phyloP scores from a whole-genome alignment of 148 eudicot species.

The Rhododendron griersonianum region DNA sequence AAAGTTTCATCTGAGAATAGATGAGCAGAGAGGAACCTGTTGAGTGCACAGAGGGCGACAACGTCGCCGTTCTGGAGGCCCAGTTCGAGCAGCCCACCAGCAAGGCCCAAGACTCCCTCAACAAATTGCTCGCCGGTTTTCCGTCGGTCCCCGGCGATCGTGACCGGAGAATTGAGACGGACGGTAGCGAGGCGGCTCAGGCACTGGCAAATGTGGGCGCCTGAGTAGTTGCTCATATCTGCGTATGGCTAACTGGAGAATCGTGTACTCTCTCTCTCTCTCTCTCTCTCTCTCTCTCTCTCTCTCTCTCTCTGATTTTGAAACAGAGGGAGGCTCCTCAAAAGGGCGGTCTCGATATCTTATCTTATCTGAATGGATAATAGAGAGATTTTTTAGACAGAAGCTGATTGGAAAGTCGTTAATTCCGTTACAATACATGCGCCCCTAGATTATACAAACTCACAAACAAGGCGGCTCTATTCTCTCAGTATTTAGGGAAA shows the following conservation, averaged over 20 bases:
- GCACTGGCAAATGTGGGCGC: constrained; percentile 76
- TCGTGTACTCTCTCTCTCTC: background rate
- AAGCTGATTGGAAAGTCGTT: background rate
- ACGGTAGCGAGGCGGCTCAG: constrained; percentile 48
- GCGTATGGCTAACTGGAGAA: background rate
- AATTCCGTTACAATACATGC: background rate
- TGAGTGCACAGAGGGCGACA: constrained; percentile 69
- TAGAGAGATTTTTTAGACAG: background rate
- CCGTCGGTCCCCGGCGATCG: constrained; percentile 26
- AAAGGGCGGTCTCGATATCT: background rate
- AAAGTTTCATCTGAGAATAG: background rate
- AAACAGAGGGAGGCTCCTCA: background rate
- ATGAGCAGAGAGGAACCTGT: constrained; percentile 39
- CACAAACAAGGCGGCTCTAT: background rate
- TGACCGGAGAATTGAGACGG: constrained; percentile 45
- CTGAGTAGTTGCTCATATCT: constrained; percentile 21
- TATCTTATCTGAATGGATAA: background rate
- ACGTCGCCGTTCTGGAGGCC: constrained; percentile 51
- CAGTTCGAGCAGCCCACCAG: constrained; percentile 39
- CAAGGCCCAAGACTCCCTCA: constrained; percentile 38
- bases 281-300: background rate
- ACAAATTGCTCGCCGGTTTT: constrained; percentile 60
- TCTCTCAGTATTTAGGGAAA: too few species aligned
- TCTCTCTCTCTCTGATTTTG: background rate
- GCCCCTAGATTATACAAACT: background rate